Evolutionary conservation across 2,329 filamentous ascomycete species (phyloP).

Genomic region (Pyricularia sp.): DNA sequence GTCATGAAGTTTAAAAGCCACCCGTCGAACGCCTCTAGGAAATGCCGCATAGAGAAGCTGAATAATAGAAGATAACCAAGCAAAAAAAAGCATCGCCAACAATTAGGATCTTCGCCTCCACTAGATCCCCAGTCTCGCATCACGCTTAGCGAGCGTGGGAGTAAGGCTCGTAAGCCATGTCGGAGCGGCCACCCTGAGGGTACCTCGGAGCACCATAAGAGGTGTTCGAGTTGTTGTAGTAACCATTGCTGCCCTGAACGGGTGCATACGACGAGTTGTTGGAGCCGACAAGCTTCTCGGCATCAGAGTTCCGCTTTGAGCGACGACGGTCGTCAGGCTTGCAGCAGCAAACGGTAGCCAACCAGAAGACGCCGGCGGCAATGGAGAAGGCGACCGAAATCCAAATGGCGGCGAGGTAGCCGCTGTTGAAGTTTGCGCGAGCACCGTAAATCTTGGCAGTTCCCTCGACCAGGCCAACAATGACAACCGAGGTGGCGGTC

Average conservation of each 20-base stretch:
- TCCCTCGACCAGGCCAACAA: conserved; percentile 59
- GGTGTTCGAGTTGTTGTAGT: conserved; percentile 23
- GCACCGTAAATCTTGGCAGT: conserved; percentile 65
- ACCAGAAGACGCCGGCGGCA: conserved; percentile 77
- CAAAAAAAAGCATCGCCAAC: neutral
- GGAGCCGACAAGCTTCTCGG: conserved; percentile 37
- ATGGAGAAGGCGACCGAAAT: conserved; percentile 70
- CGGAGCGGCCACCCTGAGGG: conserved; percentile 32
- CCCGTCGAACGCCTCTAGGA: neutral
- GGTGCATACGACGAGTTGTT: conserved; percentile 17
- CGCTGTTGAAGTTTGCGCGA: conserved; percentile 52
- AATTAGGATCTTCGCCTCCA: neutral
- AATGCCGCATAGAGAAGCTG: neutral
- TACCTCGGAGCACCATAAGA: conserved; percentile 24
- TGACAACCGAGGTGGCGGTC: conserved; percentile 62
- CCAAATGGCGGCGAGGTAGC: conserved; percentile 68
- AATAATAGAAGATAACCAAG: neutral
- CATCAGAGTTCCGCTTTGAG: conserved; percentile 15
- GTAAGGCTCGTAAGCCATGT: conserved; percentile 56
- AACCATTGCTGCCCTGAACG: conserved; percentile 16
- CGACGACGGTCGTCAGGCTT: conserved; percentile 42
- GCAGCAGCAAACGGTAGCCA: conserved; percentile 88
- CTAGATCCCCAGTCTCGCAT: neutral
- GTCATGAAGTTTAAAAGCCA: neutral
- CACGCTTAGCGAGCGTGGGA: conserved; percentile 11